These are phyloP conservation scores for Blastobotrys chiropterorum DNA, from an alignment of 805 yeast genomes.

Conservation along the genomic window DNA sequence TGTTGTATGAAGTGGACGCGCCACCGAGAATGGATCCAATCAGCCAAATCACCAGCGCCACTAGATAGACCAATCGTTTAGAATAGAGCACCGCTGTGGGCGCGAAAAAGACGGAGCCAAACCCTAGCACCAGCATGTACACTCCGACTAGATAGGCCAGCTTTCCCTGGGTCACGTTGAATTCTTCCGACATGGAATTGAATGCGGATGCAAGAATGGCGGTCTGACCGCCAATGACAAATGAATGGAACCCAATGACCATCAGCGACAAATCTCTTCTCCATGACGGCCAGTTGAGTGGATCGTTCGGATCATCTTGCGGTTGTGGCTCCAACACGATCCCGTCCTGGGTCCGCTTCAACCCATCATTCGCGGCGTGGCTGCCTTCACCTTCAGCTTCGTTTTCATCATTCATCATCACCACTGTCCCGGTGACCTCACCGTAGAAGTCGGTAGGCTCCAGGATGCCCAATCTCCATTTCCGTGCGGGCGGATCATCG, in stretches of 20 bases:
- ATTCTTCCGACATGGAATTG: conserved; percentile 37
- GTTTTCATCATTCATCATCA: conserved; percentile 16
- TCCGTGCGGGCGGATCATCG: not conserved
- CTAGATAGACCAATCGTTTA: conserved; percentile 48
- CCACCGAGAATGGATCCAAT: conserved; percentile 54
- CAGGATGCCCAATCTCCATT: conserved; percentile 32
- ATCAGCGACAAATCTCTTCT: conserved; percentile 47
- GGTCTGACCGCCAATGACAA: conserved; percentile 57
- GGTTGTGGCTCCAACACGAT: conserved; percentile 57
- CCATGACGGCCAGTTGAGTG: conserved; percentile 61
- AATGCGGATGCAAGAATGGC: conserved; percentile 56
- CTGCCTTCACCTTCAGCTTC: conserved; percentile 15
- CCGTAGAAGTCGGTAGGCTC: conserved; percentile 34
- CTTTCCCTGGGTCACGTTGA: conserved; percentile 36
- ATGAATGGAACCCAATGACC: conserved; percentile 50
- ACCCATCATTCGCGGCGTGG: conserved; percentile 10
- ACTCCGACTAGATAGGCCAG: conserved; percentile 53
- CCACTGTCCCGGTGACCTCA: conserved; percentile 41
- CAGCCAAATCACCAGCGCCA: conserved; percentile 43
- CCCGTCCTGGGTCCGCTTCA: conserved; percentile 45
- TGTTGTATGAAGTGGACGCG: conserved; percentile 41
- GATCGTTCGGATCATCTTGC: conserved; percentile 56
- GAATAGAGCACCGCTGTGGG: conserved; percentile 55
- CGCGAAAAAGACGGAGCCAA: conserved; percentile 52
- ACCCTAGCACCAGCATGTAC: conserved; percentile 51